Base-by-base conservation (phyloP, 2,329 filamentous ascomycete species). In the Magnaporthiopsis poae region DNA sequence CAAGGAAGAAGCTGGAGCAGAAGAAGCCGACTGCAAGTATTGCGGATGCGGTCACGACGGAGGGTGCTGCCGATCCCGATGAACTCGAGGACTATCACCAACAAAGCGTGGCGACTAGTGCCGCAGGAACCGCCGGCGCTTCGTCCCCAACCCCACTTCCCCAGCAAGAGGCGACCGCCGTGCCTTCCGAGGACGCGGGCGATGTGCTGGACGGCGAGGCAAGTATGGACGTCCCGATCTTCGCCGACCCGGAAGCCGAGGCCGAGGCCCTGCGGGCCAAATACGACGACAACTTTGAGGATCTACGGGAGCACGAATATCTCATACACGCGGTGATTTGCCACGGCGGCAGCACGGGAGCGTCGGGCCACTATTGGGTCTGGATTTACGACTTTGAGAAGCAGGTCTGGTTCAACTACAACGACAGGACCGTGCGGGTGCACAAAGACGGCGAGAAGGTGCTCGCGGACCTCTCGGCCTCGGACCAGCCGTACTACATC, bases 291-390 rank as follows among this genome's bases (percentile, higher is more conserved):
- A 82, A 89, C 65, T 94, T 92, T 72, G 81, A 81, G 3, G 83
- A 85, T 65, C 84, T 88, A 72, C 82, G 83, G 61, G 80, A 86
- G 33, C 80, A 91, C 62, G 85, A 88, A 13, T 99, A 98, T 75
- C 87, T 87, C 18, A 84, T 99, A 5, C 93, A 97, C 71, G 91
- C 94, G 0, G 90, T 97, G 39, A 96, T 99, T 73, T 94, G 96
- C 72, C 95, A 99, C 75, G 88, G 90, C 27, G 91, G 91, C 39
- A 81, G 82, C 71, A 71, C 71, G 35, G 83, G 88, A 60, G 84
- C 82, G 61, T 88, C 88, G 62, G 95, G 95, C 0, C 95, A 99
- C 76, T 99, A 98, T 78, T 97, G 92, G 89, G 92, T 97, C 61
- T 97, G 93, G 84, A 96, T 99, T 69, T 90, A 88, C 73, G 95